Evolutionary conservation across 2,329 filamentous ascomycete genomes (phyloP).

Genomic region (Hypoxylon sp.): DNA sequence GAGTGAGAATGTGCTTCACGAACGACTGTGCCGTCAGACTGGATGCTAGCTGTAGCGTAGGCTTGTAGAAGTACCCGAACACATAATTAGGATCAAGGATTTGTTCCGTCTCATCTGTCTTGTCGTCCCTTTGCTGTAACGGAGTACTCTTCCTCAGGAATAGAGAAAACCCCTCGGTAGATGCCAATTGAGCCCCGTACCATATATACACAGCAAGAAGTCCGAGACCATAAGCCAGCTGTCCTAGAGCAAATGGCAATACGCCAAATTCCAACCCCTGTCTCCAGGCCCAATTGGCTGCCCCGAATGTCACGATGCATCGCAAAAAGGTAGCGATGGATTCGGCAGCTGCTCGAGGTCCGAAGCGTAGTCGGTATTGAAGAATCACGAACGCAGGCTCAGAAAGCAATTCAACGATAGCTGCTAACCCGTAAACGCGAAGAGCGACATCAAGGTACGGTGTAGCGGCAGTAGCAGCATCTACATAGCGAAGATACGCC

Average conservation of each 20-base stretch:
- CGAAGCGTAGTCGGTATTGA: slow-evolving; percentile 85
- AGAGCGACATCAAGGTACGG: slow-evolving; percentile 73
- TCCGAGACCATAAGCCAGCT: slow-evolving; percentile 80
- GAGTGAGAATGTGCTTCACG: slow-evolving; percentile 93
- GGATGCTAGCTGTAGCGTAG: slow-evolving; percentile 79
- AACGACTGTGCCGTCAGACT: slow-evolving; percentile 90
- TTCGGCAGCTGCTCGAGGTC: slow-evolving; percentile 85
- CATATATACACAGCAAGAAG: slow-evolving; percentile 79
- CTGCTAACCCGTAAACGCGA: slow-evolving; percentile 69
- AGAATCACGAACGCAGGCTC: slow-evolving; percentile 93
- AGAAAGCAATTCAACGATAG: slow-evolving; percentile 81
- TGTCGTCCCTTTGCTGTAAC: slow-evolving; percentile 35
- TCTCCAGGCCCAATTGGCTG: slow-evolving; percentile 75
- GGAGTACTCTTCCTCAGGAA: slow-evolving; percentile 62
- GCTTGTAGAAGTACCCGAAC: slow-evolving; percentile 74
- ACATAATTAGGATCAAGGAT: slow-evolving; percentile 61
- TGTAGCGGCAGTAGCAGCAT: slow-evolving; percentile 65
- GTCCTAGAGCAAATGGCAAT: slow-evolving; percentile 90
- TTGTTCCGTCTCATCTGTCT: slow-evolving; percentile 2
- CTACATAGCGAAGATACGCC: slow-evolving; percentile 74
- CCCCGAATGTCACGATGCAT: slow-evolving; percentile 80
- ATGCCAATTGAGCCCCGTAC: slow-evolving; percentile 71
- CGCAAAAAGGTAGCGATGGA: slow-evolving; percentile 83
- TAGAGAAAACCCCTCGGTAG: slow-evolving; percentile 77
- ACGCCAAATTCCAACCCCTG: slow-evolving; percentile 74